phyloP scores from a whole-genome alignment of 257 asterid species.

The Solanum appendiculatum region DNA sequence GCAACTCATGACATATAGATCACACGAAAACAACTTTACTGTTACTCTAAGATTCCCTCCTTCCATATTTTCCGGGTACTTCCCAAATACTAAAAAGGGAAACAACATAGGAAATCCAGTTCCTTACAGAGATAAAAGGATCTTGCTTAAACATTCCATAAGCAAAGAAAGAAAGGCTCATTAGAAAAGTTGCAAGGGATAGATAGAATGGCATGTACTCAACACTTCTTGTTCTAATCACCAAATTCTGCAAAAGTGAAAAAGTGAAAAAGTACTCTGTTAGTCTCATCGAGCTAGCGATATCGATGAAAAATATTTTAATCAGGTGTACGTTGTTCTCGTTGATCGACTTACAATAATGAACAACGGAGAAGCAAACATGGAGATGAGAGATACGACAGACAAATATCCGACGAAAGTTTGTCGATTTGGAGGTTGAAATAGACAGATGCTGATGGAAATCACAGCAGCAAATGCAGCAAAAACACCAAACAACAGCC shows the following conservation, averaged over 20 bases:
- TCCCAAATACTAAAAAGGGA: background rate
- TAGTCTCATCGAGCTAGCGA: background rate
- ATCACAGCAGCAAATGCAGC: slow-evolving; percentile 34
- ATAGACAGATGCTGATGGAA: slow-evolving; percentile 38
- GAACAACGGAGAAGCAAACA: slow-evolving; percentile 86
- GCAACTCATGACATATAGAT: background rate
- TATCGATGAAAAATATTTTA: background rate
- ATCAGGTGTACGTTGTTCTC: background rate
- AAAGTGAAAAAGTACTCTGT: background rate
- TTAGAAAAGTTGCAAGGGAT: slow-evolving; percentile 74
- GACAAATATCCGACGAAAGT: slow-evolving; percentile 66
- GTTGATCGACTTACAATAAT: slow-evolving; percentile 49
- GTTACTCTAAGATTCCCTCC: background rate
- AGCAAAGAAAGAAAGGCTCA: slow-evolving; percentile 73
- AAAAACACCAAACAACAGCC: slow-evolving; percentile 32
- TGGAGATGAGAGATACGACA: slow-evolving; percentile 61
- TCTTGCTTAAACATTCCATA: slow-evolving; percentile 72
- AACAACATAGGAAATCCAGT: background rate
- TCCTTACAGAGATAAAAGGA: slow-evolving; percentile 57
- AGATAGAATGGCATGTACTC: slow-evolving; percentile 91
- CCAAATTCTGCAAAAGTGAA: slow-evolving; percentile 45
- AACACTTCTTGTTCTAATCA: slow-evolving; percentile 68
- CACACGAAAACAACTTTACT: background rate
- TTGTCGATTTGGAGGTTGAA: slow-evolving; percentile 58
- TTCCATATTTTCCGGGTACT: background rate